Evolutionary conservation across 306 rosid species (phyloP), one percentile per base, ranked within the genome.

Genomic region (Castanopsis chinensis): DNA sequence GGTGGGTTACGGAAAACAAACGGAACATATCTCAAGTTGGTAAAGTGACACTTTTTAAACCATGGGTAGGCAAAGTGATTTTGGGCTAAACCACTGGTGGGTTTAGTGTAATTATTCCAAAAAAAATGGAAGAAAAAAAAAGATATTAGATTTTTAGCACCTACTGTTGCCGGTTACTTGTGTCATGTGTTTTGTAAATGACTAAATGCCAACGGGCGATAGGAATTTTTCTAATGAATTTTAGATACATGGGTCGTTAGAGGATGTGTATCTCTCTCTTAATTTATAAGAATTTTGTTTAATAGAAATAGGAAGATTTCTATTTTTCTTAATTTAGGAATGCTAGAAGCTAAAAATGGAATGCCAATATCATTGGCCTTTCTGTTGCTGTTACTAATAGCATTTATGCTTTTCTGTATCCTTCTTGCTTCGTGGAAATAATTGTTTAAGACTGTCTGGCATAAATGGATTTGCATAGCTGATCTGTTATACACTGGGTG

Each of bases 401-500:
- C 65, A 35, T 76, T 28, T 69, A 58, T 63, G 84, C 70, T 76
- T 30, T 68, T 76, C 63, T 75, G 41, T 11, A 57, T 65, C 63
- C 63, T 41, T 32, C 70, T 54, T 74, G 78, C 35, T 28, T 43
- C 61, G 35, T 69, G 15, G 61, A 49, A 49, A 72, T 18, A 27
- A 49, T 59, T 11, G n/a, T 72, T 71, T 53, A 21, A 49, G 32
- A 32, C 32, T 5, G 52, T 64, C 5, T 4, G 10, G 4, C 15
- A 67, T 58, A 45, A 56, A 53, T 33, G 35, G 19, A 19, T 3
- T 35, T 1, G 2, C 28, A 35, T 74, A 64, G 69, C 82, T 83
- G 56, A 79, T 73, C 79, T 78, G 23, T 67, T 67, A 30, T 70
- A 49, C 55, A 59, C 20, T 76, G 76, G 78, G 71, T 68, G 83